Base-by-base conservation (phyloP, 495 filamentous ascomycete genomes). In the Hyaloscypha finlandica region DNA sequence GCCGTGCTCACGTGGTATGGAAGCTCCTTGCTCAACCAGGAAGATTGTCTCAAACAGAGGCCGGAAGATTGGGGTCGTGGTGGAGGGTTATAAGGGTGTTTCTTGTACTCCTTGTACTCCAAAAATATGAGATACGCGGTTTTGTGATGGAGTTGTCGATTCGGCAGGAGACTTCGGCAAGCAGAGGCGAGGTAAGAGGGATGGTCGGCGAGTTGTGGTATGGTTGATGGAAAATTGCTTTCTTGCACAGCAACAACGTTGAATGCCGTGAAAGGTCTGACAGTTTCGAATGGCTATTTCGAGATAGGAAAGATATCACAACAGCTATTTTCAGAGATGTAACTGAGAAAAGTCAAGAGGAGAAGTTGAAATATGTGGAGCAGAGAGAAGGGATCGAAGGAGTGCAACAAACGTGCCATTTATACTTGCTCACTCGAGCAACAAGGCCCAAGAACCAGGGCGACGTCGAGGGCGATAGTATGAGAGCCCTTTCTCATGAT, bases 401-500 rank as follows among this genome's bases (percentile, higher is more conserved):
- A 22, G 45, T 8, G 5, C 42, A 48, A 12, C 4, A 48, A 19
- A 48, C 42, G 1, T 4, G 16, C 16, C 42, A 48, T 48, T 48
- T 48, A 48, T 48, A 48, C 42, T 48, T 48, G 16, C 16, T 48
- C 42, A 48, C 42, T 48, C 16, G 42, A 48, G 42, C 35, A 48
- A 4, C 4, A 3, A 48, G 9, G 9, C 16, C 42, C 2, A 12
- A 48, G 42, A 48, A 48, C 42, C 16, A 48, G 42, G 42, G 42
- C 42, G 42, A 48, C 42, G 11, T 48, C 42, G 42, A 48, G 42
- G 42, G 42, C 42, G 42, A 48, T 19, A 19, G 4, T 12, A 48
- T 48, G 11, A 19, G 16, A 48, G 42, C 42, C 42, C 42, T 48
- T 48, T 48, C 59, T 20, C 39, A 61, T 31, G n/a, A 68, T 54